phyloP scores from a whole-genome alignment of 257 asterid species.

The Paraleonurus japonicus region DNA sequence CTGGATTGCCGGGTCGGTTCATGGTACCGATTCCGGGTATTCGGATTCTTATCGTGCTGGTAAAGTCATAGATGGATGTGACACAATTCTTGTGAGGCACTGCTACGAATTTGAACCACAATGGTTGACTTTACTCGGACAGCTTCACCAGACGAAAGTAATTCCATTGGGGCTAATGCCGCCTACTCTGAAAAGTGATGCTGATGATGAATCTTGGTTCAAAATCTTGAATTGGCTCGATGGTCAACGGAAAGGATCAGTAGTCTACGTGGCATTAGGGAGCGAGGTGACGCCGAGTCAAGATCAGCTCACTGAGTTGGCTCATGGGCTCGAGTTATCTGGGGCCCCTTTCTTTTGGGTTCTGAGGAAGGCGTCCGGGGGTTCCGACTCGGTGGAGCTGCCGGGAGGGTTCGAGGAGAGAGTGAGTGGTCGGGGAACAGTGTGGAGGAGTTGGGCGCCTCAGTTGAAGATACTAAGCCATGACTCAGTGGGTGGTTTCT shows the following conservation, averaged over 20 bases:
- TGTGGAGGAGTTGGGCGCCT: too few species aligned
- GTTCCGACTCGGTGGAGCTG: not conserved
- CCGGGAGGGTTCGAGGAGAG: too few species aligned
- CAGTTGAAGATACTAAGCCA: slow-evolving; percentile 46
- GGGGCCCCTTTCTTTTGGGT: slow-evolving; percentile 43
- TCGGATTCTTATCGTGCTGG: slow-evolving; percentile 35
- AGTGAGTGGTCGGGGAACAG: too few species aligned
- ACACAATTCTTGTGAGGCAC: slow-evolving; percentile 29
- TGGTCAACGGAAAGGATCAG: slow-evolving; percentile 10
- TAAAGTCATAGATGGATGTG: not conserved
- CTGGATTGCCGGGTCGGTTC: slow-evolving; percentile 3
- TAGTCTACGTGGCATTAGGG: slow-evolving; percentile 42
- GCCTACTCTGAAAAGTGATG: not conserved
- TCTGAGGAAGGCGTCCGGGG: slow-evolving; percentile 29
- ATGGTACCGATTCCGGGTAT: slow-evolving; percentile 22
- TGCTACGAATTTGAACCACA: slow-evolving; percentile 38
- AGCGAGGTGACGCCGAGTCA: slow-evolving; percentile 37
- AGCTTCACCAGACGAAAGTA: slow-evolving; percentile 26
- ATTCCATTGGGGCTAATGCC: slow-evolving; percentile 45
- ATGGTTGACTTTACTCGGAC: slow-evolving; percentile 33
- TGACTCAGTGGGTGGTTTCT: slow-evolving; percentile 43
- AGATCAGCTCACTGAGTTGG: slow-evolving; percentile 35
- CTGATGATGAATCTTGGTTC: slow-evolving; percentile 24
- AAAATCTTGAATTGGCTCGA: slow-evolving; percentile 36
- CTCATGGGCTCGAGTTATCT: slow-evolving; percentile 45